phyloP scores from a whole-genome alignment of 306 rosid genomes.

The Dryas alaskensis region DNA sequence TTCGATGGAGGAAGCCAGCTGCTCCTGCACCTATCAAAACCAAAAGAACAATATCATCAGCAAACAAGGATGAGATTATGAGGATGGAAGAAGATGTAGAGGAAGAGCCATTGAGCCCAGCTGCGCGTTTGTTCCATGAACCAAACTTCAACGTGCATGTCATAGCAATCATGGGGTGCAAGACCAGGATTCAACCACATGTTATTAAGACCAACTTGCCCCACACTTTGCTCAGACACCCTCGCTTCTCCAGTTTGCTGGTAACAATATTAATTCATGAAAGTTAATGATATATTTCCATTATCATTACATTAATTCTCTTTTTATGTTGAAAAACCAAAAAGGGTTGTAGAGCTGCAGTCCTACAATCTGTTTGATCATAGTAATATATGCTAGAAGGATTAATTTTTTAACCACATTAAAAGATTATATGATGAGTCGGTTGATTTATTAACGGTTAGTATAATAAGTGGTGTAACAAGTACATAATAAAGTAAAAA shows the following conservation, averaged over 20 bases:
- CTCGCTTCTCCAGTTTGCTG: conserved; percentile 41
- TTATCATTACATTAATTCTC: too few species aligned
- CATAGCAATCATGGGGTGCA: conserved; percentile 33
- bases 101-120: conserved; percentile 35
- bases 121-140: conserved; percentile 34
- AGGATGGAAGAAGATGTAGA: conserved; percentile 16
- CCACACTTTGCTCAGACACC: conserved; percentile 35
- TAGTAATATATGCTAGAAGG: too few species aligned
- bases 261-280: neutral
- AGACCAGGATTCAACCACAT: conserved; percentile 14
- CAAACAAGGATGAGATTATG: too few species aligned
- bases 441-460: too few species aligned
- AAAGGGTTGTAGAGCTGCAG: too few species aligned
- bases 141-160: conserved; percentile 36
- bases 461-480: too few species aligned
- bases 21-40: conserved; percentile 27
- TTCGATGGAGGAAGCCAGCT: conserved; percentile 22
- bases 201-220: conserved; percentile 22
- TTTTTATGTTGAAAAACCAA: too few species aligned
- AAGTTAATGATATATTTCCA: too few species aligned
- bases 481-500: too few species aligned
- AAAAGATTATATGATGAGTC: too few species aligned
- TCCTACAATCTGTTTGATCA: too few species aligned
- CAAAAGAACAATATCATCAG: conserved; percentile 2
- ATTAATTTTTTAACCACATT: too few species aligned